These are phyloP conservation scores for Aureobasidium sp. DNA, from an alignment of 2,329 filamentous ascomycete genomes.

Conservation along the genomic window DNA sequence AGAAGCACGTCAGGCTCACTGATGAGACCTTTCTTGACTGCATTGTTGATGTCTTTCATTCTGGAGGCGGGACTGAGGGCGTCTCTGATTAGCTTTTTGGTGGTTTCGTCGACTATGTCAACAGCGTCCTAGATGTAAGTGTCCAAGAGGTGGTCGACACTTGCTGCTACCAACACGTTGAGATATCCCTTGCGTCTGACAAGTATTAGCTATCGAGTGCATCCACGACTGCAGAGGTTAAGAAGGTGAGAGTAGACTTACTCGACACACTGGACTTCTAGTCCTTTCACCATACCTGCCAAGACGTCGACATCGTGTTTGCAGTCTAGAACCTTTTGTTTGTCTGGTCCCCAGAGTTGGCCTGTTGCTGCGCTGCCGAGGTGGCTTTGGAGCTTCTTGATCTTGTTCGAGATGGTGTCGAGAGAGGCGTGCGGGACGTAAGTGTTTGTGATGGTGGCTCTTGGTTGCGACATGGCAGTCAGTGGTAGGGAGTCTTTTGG, in stretches of 20 bases:
- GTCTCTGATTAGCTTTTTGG: neutral
- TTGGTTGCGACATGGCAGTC: neutral
- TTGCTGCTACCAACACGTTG: neutral
- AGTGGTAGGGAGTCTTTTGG: neutral
- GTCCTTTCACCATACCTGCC: neutral
- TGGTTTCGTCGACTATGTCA: neutral
- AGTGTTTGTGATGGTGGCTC: neutral
- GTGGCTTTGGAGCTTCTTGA: neutral
- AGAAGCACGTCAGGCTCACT: neutral
- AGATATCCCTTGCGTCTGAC: neutral
- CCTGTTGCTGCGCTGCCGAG: neutral
- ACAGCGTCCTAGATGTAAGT: neutral
- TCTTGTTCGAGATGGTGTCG: neutral
- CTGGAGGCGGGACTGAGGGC: no score
- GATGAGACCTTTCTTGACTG: neutral
- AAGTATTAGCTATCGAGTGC: neutral
- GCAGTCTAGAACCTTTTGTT: neutral
- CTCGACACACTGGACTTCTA: neutral
- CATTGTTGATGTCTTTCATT: neutral
- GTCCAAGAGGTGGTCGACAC: neutral
- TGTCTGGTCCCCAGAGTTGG: neutral
- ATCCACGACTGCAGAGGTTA: neutral
- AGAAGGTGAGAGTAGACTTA: neutral
- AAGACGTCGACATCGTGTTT: neutral
- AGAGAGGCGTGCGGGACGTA: neutral